Evolutionary conservation across 208 protist genomes (phyloP), one percentile per base, ranked within the genome.

Genomic region (Acanthamoeba polyphaga): DNA sequence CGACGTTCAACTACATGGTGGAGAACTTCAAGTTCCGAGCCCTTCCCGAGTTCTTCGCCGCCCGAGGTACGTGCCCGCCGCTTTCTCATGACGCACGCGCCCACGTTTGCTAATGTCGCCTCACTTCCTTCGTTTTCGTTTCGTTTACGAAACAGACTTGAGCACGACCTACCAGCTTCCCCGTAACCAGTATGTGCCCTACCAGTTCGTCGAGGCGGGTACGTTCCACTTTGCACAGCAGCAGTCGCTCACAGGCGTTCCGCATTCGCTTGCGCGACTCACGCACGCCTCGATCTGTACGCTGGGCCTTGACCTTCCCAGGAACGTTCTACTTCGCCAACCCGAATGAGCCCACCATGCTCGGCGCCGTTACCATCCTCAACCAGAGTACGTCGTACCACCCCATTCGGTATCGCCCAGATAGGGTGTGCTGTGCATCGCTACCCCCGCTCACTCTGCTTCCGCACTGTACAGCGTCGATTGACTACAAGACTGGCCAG

Each of bases 1-100:
- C 46, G 12, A 46, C 84, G 51, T 90, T 90, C 53, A 49, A 68
- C 43, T 90, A 90, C 53, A 49, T n/a, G 58, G 84, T 90, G 51
- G 32, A 90, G 62, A 90, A 90, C 84, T 90, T 46, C 46, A 90
- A 90, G 55, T 62, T 68, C 27, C 32, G 53, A 32, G 53, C 53
- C 8, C 82, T 89, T 22, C 70, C 70, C 6, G 29, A 22, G 34
- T 80, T 80, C 70, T 80, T 80, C 27, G 70, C 29, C 15, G 70
- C 7, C 58, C 15, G 58, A 12, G 22, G 58, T 15, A 55, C 51
- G 4, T 12, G 51, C 60, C 10, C 22, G 60, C 22, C 17, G 60
- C 3, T 24, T 17, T 7, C 60, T 27, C 22, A 15, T 66, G 12
- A 17, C 34, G 60, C 60, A 55, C 51, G 51, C 8, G 8, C 8